Evolutionary conservation across 1,284 basidiomycete species (phyloP).

Genomic region (Cerioporus squamosus): DNA sequence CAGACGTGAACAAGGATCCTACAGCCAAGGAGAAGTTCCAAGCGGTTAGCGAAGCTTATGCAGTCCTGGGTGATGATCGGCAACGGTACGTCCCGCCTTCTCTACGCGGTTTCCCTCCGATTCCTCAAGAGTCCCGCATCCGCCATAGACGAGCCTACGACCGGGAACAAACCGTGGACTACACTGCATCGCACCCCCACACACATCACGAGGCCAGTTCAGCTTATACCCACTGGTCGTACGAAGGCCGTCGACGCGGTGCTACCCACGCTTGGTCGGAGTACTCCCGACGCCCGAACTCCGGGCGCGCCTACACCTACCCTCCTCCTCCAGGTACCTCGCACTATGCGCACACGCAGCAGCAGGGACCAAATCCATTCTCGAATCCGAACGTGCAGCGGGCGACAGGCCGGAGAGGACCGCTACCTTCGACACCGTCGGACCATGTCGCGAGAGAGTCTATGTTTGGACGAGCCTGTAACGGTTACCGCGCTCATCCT

Average conservation of each 20-base stretch:
- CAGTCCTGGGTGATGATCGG: slow-evolving; percentile 49
- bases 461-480: slow-evolving; percentile 32
- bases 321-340: slow-evolving; percentile 23
- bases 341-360: slow-evolving; percentile 15
- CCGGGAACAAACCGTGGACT: slow-evolving; percentile 27
- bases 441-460: slow-evolving; percentile 34
- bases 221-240: slow-evolving; percentile 25
- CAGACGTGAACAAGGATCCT: slow-evolving; percentile 47
- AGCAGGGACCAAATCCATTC: slow-evolving; percentile 32
- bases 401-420: slow-evolving; percentile 30
- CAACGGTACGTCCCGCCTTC: slow-evolving; percentile 41
- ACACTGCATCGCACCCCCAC: background rate
- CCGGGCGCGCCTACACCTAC: slow-evolving; percentile 14
- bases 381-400: slow-evolving; percentile 34
- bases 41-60: slow-evolving; percentile 52
- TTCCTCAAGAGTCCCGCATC: background rate
- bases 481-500: slow-evolving; percentile 40
- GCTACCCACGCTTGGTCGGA: slow-evolving; percentile 49
- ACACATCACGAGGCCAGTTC: slow-evolving; percentile 14
- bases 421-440: slow-evolving; percentile 24
- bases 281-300: slow-evolving; percentile 30
- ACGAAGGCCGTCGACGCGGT: slow-evolving; percentile 36
- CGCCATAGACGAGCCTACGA: slow-evolving; percentile 41
- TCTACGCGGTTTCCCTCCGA: background rate
- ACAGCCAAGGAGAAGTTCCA: slow-evolving; percentile 48